phyloP scores from a whole-genome alignment of 345 rosid genomes.

The Populus simonii region DNA sequence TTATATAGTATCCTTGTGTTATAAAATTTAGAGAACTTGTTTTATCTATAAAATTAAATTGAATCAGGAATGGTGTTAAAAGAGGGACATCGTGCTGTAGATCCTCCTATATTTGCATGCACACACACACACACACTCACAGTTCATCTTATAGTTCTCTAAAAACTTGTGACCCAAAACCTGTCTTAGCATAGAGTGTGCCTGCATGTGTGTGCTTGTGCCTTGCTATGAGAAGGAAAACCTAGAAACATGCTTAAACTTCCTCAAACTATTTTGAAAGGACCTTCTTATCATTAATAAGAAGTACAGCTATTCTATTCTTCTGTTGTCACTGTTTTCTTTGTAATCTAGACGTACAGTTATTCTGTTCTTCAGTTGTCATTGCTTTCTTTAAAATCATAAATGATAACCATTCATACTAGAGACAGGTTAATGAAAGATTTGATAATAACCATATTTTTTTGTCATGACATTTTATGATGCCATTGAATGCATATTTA shows the following conservation, averaged over 20 bases:
- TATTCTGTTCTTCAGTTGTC: background rate
- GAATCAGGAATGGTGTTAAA: background rate
- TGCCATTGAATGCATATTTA: background rate
- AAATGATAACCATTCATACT: background rate
- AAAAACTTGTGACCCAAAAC: no score
- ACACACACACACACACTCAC: background rate
- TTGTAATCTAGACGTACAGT: no score
- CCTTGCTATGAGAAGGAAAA: background rate
- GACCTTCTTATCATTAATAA: background rate
- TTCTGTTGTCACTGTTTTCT: no score
- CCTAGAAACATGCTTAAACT: background rate
- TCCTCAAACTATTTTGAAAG: background rate
- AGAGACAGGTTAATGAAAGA: background rate
- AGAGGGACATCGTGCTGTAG: background rate
- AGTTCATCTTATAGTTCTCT: background rate
- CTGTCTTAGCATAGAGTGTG: background rate
- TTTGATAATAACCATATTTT: background rate
- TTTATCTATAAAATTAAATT: background rate
- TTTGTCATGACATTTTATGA: background rate
- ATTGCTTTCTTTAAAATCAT: background rate
- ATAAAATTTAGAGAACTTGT: background rate
- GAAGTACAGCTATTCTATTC: background rate
- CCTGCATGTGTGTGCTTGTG: background rate
- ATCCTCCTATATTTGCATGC: background rate
- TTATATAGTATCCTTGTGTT: background rate